Evolutionary conservation across 2,329 filamentous ascomycete species (phyloP).

Genomic region (Tolypocladium nubicola): DNA sequence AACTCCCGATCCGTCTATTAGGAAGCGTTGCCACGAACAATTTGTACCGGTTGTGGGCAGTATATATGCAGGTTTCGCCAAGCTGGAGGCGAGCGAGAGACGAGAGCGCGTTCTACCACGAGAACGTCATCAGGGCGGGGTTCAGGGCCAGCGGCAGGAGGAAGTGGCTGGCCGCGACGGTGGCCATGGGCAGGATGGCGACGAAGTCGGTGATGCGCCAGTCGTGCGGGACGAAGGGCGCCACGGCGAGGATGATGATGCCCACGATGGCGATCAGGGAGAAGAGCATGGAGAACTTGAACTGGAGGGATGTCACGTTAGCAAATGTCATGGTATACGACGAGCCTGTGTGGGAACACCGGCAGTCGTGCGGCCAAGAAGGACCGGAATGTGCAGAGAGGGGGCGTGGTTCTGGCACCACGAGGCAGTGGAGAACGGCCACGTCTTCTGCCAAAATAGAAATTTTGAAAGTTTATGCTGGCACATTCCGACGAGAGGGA

Average conservation of each 20-base stretch:
- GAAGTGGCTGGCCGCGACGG: constrained; percentile 58
- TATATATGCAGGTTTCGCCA: neutral
- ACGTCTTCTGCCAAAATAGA: neutral
- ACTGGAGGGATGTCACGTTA: constrained; percentile 28
- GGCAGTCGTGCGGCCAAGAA: neutral
- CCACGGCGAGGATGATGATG: constrained; percentile 56
- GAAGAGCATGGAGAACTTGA: constrained; percentile 63
- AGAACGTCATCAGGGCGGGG: constrained; percentile 72
- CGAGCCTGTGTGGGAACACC: neutral
- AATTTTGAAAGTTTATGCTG: neutral
- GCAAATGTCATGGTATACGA: neutral
- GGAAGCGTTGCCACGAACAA: neutral
- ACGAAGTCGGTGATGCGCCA: constrained; percentile 63
- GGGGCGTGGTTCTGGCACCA: neutral
- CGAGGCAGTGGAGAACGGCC: neutral
- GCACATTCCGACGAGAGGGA: neutral
- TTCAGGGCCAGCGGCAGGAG: constrained; percentile 64
- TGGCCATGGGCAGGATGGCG: constrained; percentile 66
- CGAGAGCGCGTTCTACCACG: constrained; percentile 41
- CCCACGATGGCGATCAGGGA: constrained; percentile 43
- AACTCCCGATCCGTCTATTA: constrained; percentile 4
- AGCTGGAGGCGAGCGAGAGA: neutral
- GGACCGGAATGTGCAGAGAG: neutral
- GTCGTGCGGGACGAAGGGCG: constrained; percentile 51
- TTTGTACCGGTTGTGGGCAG: neutral